A percentile compares a stretch with the other conserved stretches of the same genome.
Conservation (phyloP, 345 rosid genomes). For the Erysimum cheiranthoides region DNA sequence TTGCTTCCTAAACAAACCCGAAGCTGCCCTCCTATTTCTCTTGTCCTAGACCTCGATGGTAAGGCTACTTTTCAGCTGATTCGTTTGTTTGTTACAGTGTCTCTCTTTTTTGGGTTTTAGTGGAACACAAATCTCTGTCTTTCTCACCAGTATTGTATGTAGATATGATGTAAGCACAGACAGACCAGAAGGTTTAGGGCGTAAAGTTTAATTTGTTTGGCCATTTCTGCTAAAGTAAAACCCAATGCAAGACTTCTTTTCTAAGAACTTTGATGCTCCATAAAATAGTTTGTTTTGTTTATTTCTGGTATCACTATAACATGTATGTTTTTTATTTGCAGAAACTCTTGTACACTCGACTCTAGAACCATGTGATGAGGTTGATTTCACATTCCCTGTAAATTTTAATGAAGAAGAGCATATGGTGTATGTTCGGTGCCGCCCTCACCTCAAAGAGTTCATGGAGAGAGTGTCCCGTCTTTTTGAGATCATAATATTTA, state of each 20-base stretch:
- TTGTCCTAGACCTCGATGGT: slow-evolving; percentile 98
- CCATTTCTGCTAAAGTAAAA: background rate
- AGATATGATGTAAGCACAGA: slow-evolving; percentile 1
- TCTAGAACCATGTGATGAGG: slow-evolving; percentile 81
- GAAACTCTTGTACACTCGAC: slow-evolving; percentile 98
- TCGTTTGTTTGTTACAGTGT: background rate
- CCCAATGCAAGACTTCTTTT: background rate
- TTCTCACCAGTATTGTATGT: background rate
- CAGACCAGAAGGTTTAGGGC: background rate
- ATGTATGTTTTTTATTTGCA: slow-evolving; percentile 44
- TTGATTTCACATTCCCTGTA: slow-evolving; percentile 94
- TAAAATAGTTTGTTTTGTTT: slow-evolving; percentile 3
- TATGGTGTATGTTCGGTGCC: slow-evolving; percentile 87
- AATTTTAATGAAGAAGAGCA: slow-evolving; percentile 85
- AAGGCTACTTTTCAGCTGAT: slow-evolving; percentile 39
- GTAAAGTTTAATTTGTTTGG: background rate
- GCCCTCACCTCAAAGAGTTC: slow-evolving; percentile 89
- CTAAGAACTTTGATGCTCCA: background rate
- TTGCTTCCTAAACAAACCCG: slow-evolving; percentile 94
- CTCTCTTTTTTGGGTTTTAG: background rate
- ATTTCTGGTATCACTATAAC: background rate
- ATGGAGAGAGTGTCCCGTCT: slow-evolving; percentile 84
- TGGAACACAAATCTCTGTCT: background rate
- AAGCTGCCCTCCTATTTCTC: slow-evolving; percentile 93
- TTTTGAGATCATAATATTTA: slow-evolving; percentile 93